These are phyloP conservation scores for Zizania palustris DNA, from an alignment of 202 grass and related monocot genomes.

Conservation along the genomic window DNA sequence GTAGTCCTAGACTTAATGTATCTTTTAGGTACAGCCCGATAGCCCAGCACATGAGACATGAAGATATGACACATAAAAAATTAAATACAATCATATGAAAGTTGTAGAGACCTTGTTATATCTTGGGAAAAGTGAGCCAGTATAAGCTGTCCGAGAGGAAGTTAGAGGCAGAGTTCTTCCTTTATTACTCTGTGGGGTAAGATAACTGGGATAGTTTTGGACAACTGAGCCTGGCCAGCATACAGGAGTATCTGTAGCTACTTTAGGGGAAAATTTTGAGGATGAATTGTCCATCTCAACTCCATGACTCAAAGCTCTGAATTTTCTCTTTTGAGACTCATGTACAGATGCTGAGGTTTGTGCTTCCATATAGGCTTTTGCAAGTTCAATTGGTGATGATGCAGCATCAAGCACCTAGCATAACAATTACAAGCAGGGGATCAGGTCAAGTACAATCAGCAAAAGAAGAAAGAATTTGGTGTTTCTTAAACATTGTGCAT, in stretches of 20 bases:
- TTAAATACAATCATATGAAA: constrained; percentile 6
- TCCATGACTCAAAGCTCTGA: constrained; percentile 46
- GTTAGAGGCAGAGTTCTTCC: constrained; percentile 30
- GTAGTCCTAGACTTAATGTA: constrained; percentile 19
- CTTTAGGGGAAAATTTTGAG: constrained; percentile 32
- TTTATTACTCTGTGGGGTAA: constrained; percentile 62
- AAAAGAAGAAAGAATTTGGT: constrained; percentile 2
- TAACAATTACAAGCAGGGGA: constrained; percentile 32
- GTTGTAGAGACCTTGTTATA: constrained; percentile 46
- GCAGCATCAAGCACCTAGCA: constrained; percentile 54
- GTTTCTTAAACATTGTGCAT: constrained; percentile 20
- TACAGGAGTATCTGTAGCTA: constrained; percentile 41
- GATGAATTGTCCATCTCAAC: constrained; percentile 48
- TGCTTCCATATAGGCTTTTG: constrained; percentile 70
- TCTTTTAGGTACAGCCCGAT: not conserved
- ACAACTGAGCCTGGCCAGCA: constrained; percentile 58
- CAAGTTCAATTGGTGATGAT: constrained; percentile 75
- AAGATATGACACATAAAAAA: constrained; percentile 33
- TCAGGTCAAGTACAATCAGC: constrained; percentile 16
- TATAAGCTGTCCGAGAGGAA: constrained; percentile 47
- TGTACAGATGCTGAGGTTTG: constrained; percentile 45
- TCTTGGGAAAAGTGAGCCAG: constrained; percentile 50
- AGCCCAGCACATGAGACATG: not conserved
- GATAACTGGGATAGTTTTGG: constrained; percentile 39
- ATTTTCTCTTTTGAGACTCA: constrained; percentile 48